Conservation (phyloP, 2,329 filamentous ascomycete genomes). For the Sphaerostilbella broomeana region DNA sequence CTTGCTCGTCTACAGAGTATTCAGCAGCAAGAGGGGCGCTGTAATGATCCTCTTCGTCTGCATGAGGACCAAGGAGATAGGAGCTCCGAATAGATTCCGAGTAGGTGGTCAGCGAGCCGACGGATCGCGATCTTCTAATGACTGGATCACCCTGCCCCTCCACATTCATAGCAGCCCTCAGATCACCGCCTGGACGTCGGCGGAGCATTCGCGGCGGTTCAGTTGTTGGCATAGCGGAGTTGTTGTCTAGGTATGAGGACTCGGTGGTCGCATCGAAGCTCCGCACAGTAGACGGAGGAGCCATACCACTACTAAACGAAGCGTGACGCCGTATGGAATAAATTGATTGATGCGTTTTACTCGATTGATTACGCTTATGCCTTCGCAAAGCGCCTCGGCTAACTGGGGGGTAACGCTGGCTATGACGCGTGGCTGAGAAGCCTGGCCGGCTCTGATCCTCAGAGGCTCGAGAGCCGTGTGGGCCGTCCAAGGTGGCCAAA, state of each 20-base stretch:
- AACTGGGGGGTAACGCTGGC: slow-evolving; percentile 22
- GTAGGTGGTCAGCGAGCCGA: slow-evolving; percentile 53
- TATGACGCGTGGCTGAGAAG: slow-evolving; percentile 21
- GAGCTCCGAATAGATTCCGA: slow-evolving; percentile 56
- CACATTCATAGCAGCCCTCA: slow-evolving; percentile 61
- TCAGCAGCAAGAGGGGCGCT: not conserved
- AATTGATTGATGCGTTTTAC: slow-evolving; percentile 42
- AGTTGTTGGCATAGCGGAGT: slow-evolving; percentile 33
- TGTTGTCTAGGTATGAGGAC: slow-evolving; percentile 45
- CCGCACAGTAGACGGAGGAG: slow-evolving; percentile 42
- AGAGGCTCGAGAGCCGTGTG: slow-evolving; percentile 22
- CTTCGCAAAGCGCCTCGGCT: slow-evolving; percentile 25
- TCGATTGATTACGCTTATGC: slow-evolving; percentile 42
- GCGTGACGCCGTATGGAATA: slow-evolving; percentile 49
- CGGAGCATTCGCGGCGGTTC: slow-evolving; percentile 58
- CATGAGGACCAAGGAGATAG: slow-evolving; percentile 39
- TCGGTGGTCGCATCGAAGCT: slow-evolving; percentile 57
- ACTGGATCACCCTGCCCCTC: slow-evolving; percentile 49
- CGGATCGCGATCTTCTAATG: slow-evolving; percentile 49
- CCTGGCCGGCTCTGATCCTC: slow-evolving; percentile 30
- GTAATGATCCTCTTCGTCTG: slow-evolving; percentile 12
- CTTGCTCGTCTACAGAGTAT: not conserved
- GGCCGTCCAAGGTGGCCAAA: slow-evolving; percentile 32
- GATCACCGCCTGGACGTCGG: slow-evolving; percentile 66
- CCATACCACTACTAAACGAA: slow-evolving; percentile 53